Base-by-base conservation (phyloP, 1,284 basidiomycete species). In the Cerrena zonata region DNA sequence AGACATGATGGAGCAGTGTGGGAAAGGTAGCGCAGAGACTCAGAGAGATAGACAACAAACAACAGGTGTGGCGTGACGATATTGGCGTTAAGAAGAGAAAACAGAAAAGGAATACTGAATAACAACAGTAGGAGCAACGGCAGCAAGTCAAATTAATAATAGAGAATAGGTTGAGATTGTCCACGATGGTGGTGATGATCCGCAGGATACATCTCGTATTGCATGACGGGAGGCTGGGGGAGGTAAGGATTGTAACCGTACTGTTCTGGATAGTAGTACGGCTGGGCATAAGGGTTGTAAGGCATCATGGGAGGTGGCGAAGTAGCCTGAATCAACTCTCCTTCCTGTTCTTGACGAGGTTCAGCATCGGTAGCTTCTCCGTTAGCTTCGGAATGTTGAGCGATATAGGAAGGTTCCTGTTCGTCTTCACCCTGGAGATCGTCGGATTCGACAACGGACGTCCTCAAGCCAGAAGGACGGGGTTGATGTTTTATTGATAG, bases 221-320 rank as follows among this genome's bases (percentile, higher is more conserved):
- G 77, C 61, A 78, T 74, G 56, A 72, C 68, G 56, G 80, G 82
- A 47, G 57, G 65, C 76, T 79, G 75, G 63, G 84, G 82, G 69
- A 84, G 69, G 67, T 84, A 84, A 40, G 74, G 74, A 52, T 75
- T 68, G 62, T 85, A 86, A 53, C 75, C 78, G 59, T 84, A 85
- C 54, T 76, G 74, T 50, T 84, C 82, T 19, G 82, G 79, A 63
- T 84, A 84, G 64, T 84, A 86, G 69, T 75, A 76, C 45, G 74
- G 77, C 56, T 76, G 77, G 47, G 72, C 76, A 60, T 85, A 84
- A 12, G 74, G 65, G 30, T 74, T 61, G 53, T 83, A 85, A 25
- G 66, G 67, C 68, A 81, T 74, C 47, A 61, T 51, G 13, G 65
- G 53, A 49, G 73, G 70, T 58, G 69, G 52, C 23, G 53, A 57